Conservation (phyloP, 2,329 filamentous ascomycete species). For the Exserohilum rostratum region DNA sequence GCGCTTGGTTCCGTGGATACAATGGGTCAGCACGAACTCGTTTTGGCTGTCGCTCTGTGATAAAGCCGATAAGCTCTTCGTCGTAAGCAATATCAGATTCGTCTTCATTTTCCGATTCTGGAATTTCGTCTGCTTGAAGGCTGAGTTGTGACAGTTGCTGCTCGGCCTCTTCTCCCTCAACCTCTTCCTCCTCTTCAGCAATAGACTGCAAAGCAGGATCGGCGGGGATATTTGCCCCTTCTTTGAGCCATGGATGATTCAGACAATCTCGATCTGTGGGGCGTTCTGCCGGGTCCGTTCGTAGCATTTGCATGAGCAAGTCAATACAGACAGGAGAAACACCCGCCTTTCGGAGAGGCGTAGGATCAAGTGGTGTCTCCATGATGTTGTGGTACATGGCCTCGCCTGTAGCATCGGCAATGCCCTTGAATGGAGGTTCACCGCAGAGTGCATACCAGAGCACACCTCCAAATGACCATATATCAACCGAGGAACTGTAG, state of each 20-base stretch:
- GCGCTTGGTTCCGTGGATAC: constrained; percentile 47
- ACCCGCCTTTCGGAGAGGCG: constrained; percentile 63
- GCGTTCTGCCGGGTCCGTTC: constrained; percentile 77
- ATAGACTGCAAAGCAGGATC: constrained; percentile 49
- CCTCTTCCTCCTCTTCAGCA: constrained; percentile 63
- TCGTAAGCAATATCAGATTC: constrained; percentile 39
- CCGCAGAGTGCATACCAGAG: constrained; percentile 85
- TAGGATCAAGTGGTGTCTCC: constrained; percentile 71
- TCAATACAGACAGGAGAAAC: constrained; percentile 73
- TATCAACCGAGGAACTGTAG: constrained; percentile 91
- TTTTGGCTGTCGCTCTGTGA: constrained; percentile 50
- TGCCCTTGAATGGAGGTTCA: constrained; percentile 79
- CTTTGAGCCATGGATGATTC: constrained; percentile 73
- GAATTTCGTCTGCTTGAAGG: constrained; percentile 52
- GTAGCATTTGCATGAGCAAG: constrained; percentile 79
- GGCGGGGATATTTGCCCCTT: constrained; percentile 50
- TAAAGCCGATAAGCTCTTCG: constrained; percentile 42
- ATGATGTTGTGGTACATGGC: constrained; percentile 87
- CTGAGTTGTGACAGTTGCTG: constrained; percentile 58
- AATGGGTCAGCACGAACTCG: constrained; percentile 51
- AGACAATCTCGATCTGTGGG: constrained; percentile 75
- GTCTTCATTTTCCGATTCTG: constrained; percentile 38
- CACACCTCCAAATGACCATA: constrained; percentile 95
- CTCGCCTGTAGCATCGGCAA: constrained; percentile 74
- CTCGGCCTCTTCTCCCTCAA: constrained; percentile 64